Evolutionary conservation across 768 basidiomycete species (phyloP), one percentile per base, ranked within the genome.

Genomic region (Leucosporidium scottii): DNA sequence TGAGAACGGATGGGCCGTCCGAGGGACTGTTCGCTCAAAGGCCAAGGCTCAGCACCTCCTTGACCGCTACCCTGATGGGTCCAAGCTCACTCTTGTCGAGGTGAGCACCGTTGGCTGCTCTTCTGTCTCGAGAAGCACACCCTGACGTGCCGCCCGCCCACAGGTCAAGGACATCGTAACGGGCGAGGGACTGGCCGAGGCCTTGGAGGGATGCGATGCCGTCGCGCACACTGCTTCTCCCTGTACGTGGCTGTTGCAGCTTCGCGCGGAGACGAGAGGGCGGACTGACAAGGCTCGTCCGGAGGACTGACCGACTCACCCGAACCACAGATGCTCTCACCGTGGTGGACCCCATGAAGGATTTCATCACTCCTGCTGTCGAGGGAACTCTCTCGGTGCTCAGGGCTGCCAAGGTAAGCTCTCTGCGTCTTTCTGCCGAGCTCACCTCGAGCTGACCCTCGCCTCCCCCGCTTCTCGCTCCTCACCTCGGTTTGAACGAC

Each of bases 301-400:
- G 27, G 49, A 31, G 3, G 30, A 28, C 56, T 57, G 55, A 64
- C 56, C 59, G 27, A 39, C 47, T 44, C 39, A 15, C 39, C 39
- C 39, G 39, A 15, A 44, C 39, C 8, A n/a, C 62, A 58, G 61
- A 70, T 48, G 51, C 63, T 10, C 59, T 71, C 13, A 57, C 55
- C 6, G 61, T 61, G 30, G 34, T 34, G 47, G 70, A 71, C 51
- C 66, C 70, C 15, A 61, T 61, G 54, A 64, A 62, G 56, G 73
- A 73, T 57, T 64, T 73, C 48, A 69, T 75, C 54, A 51, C 67
- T 21, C 73, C 73, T 12, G 74, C 74, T 12, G 68, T 75, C 57
- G 64, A 75, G 49, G 75, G 74, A 1, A 75, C 74, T 6, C 64
- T 74, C 12, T 50, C 59, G 13, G 74, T 74, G 1, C 66, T 76